Evolutionary conservation across 106 monocot species (phyloP).

Genomic region (Dioscorea alata): DNA sequence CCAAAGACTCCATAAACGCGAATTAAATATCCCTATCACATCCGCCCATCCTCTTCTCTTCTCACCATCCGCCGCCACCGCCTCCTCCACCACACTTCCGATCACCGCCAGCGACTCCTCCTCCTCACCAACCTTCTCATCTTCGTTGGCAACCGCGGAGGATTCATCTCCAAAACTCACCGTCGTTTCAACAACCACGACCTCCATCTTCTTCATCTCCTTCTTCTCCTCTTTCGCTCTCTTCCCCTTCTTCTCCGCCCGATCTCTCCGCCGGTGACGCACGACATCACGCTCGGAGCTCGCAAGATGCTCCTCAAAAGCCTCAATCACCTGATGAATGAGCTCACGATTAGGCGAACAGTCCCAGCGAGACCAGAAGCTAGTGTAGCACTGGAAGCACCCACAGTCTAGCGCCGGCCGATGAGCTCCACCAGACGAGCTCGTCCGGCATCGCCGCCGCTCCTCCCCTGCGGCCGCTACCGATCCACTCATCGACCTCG

Average conservation of each 20-base stretch:
- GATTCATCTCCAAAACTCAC: not conserved
- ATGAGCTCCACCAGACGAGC: slow-evolving; percentile 6
- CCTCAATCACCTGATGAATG: slow-evolving; percentile 52
- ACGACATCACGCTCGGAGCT: slow-evolving; percentile 12
- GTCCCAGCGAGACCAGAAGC: slow-evolving; percentile 69
- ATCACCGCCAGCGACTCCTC: not conserved
- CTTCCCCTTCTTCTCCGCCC: slow-evolving; percentile 6
- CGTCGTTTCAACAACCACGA: not conserved
- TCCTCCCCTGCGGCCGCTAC: slow-evolving; percentile 5
- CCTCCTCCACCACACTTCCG: not conserved
- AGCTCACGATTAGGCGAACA: slow-evolving; percentile 36
- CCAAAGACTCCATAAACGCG: slow-evolving; percentile 43
- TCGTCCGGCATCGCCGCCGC: slow-evolving; percentile 3
- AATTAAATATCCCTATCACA: slow-evolving; percentile 31
- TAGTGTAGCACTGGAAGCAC: slow-evolving; percentile 60
- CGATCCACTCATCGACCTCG: slow-evolving; percentile 15
- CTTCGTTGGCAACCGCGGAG: not conserved
- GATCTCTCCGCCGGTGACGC: not conserved
- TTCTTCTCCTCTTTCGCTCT: slow-evolving; percentile 12
- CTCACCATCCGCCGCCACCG: slow-evolving; percentile 11
- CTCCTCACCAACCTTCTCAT: not conserved
- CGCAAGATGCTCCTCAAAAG: slow-evolving; percentile 53
- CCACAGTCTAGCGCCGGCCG: slow-evolving; percentile 36
- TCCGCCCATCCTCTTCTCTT: slow-evolving; percentile 36
- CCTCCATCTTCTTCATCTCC: not conserved